Evolutionary conservation across 148 eudicot genomes (phyloP).

Genomic region (Chenopodium formosanum): DNA sequence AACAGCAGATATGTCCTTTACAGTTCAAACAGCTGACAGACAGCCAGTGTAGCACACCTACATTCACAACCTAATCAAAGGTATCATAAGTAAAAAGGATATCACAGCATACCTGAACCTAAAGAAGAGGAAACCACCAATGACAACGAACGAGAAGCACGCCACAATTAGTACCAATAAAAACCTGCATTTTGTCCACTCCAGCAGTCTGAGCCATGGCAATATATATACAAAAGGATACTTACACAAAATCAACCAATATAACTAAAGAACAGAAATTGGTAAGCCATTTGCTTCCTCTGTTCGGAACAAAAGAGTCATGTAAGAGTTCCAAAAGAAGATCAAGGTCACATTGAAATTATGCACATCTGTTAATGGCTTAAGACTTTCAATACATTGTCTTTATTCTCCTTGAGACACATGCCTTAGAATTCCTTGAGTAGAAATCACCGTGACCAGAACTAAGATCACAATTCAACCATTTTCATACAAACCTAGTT

Average conservation of each 20-base stretch:
- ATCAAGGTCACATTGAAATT: too few relatives aligned
- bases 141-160: conserved; percentile 64
- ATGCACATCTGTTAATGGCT: too few relatives aligned
- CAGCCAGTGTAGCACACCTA: background rate
- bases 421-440: background rate
- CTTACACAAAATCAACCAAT: background rate
- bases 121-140: conserved; percentile 79
- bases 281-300: background rate
- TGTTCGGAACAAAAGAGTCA: background rate
- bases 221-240: too few relatives aligned
- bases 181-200: conserved; percentile 43
- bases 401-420: too few relatives aligned
- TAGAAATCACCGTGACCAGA: background rate
- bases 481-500: background rate
- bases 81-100: conserved; percentile 2
- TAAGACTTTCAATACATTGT: too few relatives aligned
- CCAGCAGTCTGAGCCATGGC: conserved; percentile 2
- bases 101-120: conserved; percentile 58
- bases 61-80: background rate
- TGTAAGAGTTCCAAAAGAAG: background rate
- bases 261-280: background rate
- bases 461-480: background rate
- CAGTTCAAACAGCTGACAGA: background rate
- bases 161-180: conserved; percentile 59
- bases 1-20: background rate